Evolutionary conservation across 1,139 yeast genomes (phyloP), one percentile per base, ranked within the genome.

Genomic region (Geotrichum bryndzae): DNA sequence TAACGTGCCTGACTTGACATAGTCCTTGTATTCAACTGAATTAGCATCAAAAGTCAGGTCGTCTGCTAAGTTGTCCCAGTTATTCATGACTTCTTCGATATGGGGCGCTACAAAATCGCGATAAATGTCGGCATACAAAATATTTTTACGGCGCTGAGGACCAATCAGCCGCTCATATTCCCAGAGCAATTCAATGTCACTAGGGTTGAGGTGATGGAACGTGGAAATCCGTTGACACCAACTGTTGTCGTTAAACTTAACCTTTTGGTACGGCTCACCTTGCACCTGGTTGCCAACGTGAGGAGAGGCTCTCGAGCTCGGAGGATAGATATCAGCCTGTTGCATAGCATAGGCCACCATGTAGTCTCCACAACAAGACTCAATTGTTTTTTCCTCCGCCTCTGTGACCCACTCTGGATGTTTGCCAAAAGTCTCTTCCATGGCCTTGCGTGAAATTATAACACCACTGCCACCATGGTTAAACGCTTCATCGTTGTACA

Each of bases 391-490:
- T 23, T 66, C 61, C 45, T 73, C 74, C 58, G 71, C 70, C 55
- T 65, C 58, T 18, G 65, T 63, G 11, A 67, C 66, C 52, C 68
- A 65, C 38, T 72, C 70, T 13, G 70, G 69, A 51, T 68, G 66
- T 22, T 58, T 54, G 35, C 67, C 69, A 58, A 71, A 67, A 15
- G 70, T 70, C 53, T 63, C 64, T 41, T 68, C 64, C 73, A 75
- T 68, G 2, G 75, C 72, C 4, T 67, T 74, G 1, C 68, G 66
- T 2, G 77, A 74, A n/a, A 76, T 63, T 5, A 75, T 72, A 1
- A 75, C 74, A 1, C 75, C 78, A 6, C 75, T 69, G n/a, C 78
- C 78, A 3, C 78, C 78, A 61, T 75, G 76, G 7, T 77, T 78
- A 65, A 75, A 76, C 10, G 61, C 61, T 10, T 63, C 66, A 5